Conservation (phyloP, 1,284 basidiomycete species). For the Sanghuangporus baumii region DNA sequence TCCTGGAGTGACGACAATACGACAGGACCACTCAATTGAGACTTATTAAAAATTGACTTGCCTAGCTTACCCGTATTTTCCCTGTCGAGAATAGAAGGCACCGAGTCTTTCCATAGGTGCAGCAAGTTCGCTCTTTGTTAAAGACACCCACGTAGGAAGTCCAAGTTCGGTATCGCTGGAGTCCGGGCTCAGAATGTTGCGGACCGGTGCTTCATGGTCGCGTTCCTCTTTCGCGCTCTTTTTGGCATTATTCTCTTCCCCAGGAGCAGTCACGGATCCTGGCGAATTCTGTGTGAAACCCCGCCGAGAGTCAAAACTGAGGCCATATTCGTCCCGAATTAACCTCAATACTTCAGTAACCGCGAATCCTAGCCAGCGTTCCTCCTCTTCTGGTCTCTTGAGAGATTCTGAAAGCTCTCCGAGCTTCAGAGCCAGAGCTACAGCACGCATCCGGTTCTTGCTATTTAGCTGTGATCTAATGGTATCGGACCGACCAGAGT, state of each 20-base stretch:
- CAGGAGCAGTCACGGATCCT: background rate
- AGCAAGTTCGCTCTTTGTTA: constrained; percentile 51
- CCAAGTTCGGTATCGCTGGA: constrained; percentile 41
- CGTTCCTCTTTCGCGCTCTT: constrained; percentile 19
- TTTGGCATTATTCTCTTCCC: background rate
- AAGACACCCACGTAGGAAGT: constrained; percentile 54
- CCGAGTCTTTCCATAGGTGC: constrained; percentile 66
- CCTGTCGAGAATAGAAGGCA: constrained; percentile 52
- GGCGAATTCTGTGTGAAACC: background rate
- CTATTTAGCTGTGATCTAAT: constrained; percentile 27
- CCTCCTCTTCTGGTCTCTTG: constrained; percentile 36
- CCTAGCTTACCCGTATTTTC: constrained; percentile 51
- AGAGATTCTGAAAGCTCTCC: constrained; percentile 50
- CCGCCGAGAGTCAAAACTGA: background rate
- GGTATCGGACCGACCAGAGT: background rate
- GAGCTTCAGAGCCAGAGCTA: constrained; percentile 63
- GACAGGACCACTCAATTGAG: constrained; percentile 24
- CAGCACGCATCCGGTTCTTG: constrained; percentile 50
- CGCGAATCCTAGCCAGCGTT: constrained; percentile 61
- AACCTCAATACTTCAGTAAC: constrained; percentile 54
- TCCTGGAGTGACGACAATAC: constrained; percentile 22
- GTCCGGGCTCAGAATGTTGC: constrained; percentile 24
- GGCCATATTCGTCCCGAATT: constrained; percentile 19
- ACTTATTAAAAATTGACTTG: background rate
- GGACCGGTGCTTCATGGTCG: constrained; percentile 10